These are phyloP conservation scores for Aspergillus avenaceus DNA, from an alignment of 495 filamentous ascomycete genomes.

Conservation along the genomic window DNA sequence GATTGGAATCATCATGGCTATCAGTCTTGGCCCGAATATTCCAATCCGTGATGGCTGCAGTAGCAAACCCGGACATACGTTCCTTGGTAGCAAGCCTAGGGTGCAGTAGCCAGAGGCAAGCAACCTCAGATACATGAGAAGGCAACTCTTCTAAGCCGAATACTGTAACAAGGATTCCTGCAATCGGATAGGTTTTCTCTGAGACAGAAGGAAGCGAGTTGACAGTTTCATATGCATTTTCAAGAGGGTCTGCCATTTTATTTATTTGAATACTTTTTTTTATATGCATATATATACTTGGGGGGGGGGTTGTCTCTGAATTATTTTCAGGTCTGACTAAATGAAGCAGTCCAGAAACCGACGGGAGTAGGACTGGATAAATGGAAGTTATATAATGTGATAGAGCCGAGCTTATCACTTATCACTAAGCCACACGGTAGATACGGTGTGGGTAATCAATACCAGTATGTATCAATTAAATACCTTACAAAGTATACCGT, in stretches of 20 bases:
- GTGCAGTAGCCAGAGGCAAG: conserved; percentile 85
- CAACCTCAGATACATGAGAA: conserved; percentile 43
- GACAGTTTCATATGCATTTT: conserved; percentile 22
- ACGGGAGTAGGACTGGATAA: no score
- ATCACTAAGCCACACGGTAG: no score
- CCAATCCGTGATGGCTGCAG: conserved; percentile 54
- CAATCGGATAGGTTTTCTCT: conserved; percentile 56
- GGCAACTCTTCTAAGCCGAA: conserved; percentile 75
- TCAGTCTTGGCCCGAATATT: conserved; percentile 35
- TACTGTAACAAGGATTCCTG: conserved; percentile 71
- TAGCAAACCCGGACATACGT: conserved; percentile 62
- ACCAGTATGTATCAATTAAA: no score
- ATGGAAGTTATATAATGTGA: no score
- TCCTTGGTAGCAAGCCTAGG: conserved; percentile 65
- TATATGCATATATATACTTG: no score
- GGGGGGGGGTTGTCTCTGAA: no score
- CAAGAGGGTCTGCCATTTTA: conserved; percentile 37
- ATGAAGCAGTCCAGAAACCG: no score
- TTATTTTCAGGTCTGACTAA: no score
- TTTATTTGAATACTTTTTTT: background rate
- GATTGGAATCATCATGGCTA: conserved; percentile 18
- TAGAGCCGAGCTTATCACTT: no score
- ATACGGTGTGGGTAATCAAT: no score
- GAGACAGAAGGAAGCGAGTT: conserved; percentile 45
- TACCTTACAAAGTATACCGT: no score